These are phyloP conservation scores for Aspergillaceae sp. DNA, from an alignment of 2,329 filamentous ascomycete genomes.

Conservation along the genomic window DNA sequence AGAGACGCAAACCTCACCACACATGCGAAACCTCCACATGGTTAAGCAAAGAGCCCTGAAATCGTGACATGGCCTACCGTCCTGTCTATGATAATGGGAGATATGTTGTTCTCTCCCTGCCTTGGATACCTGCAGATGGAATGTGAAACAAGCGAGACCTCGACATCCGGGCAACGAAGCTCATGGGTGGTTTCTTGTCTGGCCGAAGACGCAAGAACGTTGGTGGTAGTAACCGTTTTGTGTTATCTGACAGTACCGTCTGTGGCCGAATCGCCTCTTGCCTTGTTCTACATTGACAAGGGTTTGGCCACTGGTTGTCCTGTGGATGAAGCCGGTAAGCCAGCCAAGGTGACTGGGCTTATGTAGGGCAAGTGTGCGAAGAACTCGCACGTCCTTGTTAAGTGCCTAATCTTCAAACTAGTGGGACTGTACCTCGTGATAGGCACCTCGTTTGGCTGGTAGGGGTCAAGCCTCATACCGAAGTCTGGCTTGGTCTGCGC, in stretches of 20 bases:
- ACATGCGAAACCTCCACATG: conserved; percentile 23
- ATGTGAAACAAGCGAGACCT: conserved; percentile 25
- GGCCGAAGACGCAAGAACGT: not conserved
- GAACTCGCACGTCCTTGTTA: no score
- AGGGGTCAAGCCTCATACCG: conserved; percentile 10
- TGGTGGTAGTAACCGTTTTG: not conserved
- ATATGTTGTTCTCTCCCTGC: conserved; percentile 11
- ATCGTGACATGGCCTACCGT: conserved; percentile 14
- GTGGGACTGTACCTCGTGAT: conserved; percentile 13
- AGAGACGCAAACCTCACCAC: conserved; percentile 7
- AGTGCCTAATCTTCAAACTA: no score
- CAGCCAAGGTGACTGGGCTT: not conserved
- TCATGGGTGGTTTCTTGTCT: conserved; percentile 2
- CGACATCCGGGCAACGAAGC: conserved; percentile 14
- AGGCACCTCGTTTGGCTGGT: conserved; percentile 6
- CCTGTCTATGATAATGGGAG: conserved; percentile 5
- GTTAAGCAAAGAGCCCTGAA: conserved; percentile 15
- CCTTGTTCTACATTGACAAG: not conserved
- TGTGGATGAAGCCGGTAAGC: not conserved
- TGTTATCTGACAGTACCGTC: not conserved
- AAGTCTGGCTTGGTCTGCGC: conserved; percentile 3
- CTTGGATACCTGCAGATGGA: conserved; percentile 22
- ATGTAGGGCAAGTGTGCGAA: conserved; percentile 10
- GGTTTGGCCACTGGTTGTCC: not conserved
- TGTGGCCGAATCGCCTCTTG: not conserved